These are phyloP conservation scores for Themeda triandra DNA, from an alignment of 176 grass and related monocot genomes.

Conservation along the genomic window DNA sequence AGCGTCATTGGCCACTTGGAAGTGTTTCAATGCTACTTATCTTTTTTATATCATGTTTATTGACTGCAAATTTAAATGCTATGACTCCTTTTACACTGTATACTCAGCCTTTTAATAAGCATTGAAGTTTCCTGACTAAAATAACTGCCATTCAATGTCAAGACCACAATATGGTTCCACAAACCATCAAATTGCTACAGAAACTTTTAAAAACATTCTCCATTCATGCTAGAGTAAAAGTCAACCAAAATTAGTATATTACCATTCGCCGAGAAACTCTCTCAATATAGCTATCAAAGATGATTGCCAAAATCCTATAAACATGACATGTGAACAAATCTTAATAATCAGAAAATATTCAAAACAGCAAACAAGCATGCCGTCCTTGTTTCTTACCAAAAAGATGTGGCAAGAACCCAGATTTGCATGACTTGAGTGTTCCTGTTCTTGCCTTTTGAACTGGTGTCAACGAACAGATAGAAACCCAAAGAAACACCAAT, in stretches of 20 bases:
- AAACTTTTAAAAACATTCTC: not conserved
- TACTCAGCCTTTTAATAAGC: not conserved
- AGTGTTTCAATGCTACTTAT: not conserved
- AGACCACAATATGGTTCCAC: not conserved
- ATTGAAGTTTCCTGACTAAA: too few species aligned
- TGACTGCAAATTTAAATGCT: not conserved
- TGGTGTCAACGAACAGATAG: conserved; percentile 42
- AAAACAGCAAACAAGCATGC: conserved; percentile 1
- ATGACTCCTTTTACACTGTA: not conserved
- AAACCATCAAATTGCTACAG: not conserved
- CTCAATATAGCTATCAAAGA: conserved; percentile 69
- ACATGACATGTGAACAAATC: conserved; percentile 13
- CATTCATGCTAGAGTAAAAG: not conserved
- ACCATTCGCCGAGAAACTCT: conserved; percentile 91
- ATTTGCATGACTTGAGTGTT: conserved; percentile 44
- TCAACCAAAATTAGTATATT: conserved; percentile 22
- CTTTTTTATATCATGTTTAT: conserved; percentile 4
- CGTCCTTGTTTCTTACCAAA: conserved; percentile 60
- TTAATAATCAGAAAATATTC: conserved; percentile 16
- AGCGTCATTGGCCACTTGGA: not conserved
- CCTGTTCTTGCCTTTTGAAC: conserved; percentile 52
- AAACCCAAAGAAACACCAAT: conserved; percentile 83
- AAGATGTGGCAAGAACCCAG: conserved; percentile 59
- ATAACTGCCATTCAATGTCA: not conserved
- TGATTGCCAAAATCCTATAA: conserved; percentile 61